Percentiles rank a stretch among this genome's conserved stretches.
Conservation (phyloP, 495 filamentous ascomycete genomes). For the Annulohypoxylon moriforme region DNA sequence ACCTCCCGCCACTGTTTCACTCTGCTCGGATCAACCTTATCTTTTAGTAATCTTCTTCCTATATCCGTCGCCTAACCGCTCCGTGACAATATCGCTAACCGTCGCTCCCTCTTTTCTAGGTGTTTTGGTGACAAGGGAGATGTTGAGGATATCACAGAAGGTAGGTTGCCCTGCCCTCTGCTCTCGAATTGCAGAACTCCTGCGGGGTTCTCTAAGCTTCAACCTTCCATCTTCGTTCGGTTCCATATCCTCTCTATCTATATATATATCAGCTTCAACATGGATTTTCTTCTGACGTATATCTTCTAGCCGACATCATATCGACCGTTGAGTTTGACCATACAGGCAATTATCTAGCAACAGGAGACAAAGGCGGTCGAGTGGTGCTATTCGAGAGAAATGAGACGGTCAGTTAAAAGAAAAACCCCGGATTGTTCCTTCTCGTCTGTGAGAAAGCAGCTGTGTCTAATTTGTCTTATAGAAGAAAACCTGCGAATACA, state of each 20-base stretch:
- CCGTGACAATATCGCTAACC: conserved; percentile 35
- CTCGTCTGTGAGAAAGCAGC: conserved; percentile 39
- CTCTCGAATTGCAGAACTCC: conserved; percentile 10
- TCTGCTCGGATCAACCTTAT: not conserved
- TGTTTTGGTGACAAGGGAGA: conserved; percentile 99
- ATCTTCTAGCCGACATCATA: conserved; percentile 88
- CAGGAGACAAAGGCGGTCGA: conserved; percentile 95
- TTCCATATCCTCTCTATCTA: conserved; percentile 11
- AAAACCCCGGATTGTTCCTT: conserved; percentile 17
- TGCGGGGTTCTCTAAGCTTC: not conserved
- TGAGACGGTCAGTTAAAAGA: conserved; percentile 77
- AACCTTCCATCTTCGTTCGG: not conserved
- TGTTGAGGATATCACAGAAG: conserved; percentile 99
- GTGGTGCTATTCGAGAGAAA: conserved; percentile 98
- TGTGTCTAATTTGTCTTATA: conserved; percentile 53
- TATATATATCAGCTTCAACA: not conserved
- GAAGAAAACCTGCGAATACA: conserved; percentile 99
- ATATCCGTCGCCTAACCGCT: conserved; percentile 5
- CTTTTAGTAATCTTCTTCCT: not conserved
- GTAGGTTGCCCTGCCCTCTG: conserved; percentile 59
- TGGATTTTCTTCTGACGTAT: conserved; percentile 28
- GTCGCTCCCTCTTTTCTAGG: conserved; percentile 58
- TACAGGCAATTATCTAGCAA: conserved; percentile 97
- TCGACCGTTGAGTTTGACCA: conserved; percentile 99
- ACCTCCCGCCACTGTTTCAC: conserved; percentile 3